phyloP scores from a whole-genome alignment of 2,329 filamentous ascomycete species.

The Beauveria sp. region DNA sequence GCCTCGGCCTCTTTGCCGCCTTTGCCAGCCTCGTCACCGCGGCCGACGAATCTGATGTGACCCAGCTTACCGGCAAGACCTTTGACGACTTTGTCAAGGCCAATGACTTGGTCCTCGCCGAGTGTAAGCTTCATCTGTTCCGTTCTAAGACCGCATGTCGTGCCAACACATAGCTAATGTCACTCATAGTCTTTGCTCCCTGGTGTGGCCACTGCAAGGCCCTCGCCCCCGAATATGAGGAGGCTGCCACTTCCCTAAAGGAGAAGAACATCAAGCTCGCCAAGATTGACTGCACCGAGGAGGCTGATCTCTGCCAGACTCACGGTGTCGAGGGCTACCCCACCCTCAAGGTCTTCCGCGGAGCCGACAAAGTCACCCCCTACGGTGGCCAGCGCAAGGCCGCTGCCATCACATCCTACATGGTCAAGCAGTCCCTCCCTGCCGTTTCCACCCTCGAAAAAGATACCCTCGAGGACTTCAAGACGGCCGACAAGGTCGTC shows the following conservation, averaged over 20 bases:
- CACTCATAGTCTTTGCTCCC: slow-evolving; percentile 70
- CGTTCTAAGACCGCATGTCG: neutral
- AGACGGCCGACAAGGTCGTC: slow-evolving; percentile 95
- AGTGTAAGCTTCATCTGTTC: slow-evolving; percentile 57
- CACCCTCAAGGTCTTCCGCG: slow-evolving; percentile 98
- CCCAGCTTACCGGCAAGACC: slow-evolving; percentile 74
- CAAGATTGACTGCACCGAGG: slow-evolving; percentile 93
- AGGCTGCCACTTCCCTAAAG: slow-evolving; percentile 75
- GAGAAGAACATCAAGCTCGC: slow-evolving; percentile 79
- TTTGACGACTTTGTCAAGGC: slow-evolving; percentile 81
- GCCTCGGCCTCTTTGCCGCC: slow-evolving; percentile 47
- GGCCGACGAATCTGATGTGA: slow-evolving; percentile 68
- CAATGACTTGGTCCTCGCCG: slow-evolving; percentile 84
- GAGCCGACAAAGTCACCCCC: slow-evolving; percentile 68
- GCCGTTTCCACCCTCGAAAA: slow-evolving; percentile 77
- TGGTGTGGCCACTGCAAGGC: slow-evolving; percentile 99
- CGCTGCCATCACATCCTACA: slow-evolving; percentile 70
- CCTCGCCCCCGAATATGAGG: slow-evolving; percentile 85
- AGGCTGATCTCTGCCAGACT: slow-evolving; percentile 82
- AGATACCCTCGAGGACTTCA: slow-evolving; percentile 88
- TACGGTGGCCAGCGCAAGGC: slow-evolving; percentile 90
- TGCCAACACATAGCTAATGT: slow-evolving; percentile 26
- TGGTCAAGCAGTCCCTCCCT: slow-evolving; percentile 96
- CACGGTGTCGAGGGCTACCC: slow-evolving; percentile 96
- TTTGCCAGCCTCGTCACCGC: slow-evolving; percentile 48